phyloP scores from a whole-genome alignment of 345 rosid genomes.

The thale cress (Arabidopsis thaliana) region TAIR10.1 NC_003075.7:17955001-17955500 shows the following conservation, averaged over 20 bases:
- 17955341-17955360: slow-evolving; percentile 37
- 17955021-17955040: slow-evolving; percentile 31
- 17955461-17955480: slow-evolving; percentile 61
- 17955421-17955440: slow-evolving; percentile 55
- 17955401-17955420: slow-evolving; percentile 20
- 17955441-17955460: slow-evolving; percentile 56
- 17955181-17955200: slow-evolving; percentile 36
- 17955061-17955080: slow-evolving; percentile 44
- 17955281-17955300: slow-evolving; percentile 1
- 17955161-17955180: slow-evolving; percentile 1
- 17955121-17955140: slow-evolving; percentile 34
- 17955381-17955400: slow-evolving; percentile 1
- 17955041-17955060: slow-evolving; percentile 31
- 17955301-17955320: slow-evolving; percentile 43
- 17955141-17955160: slow-evolving; percentile 37
- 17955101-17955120: slow-evolving; percentile 22
- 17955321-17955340: slow-evolving; percentile 33
- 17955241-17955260: neutral
- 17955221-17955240: too few relatives aligned
- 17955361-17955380: slow-evolving; percentile 35
- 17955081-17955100: slow-evolving; percentile 33
- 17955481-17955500: slow-evolving; percentile 69
- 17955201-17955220: neutral
- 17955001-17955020: neutral
- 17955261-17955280: slow-evolving; percentile 9